Percentiles rank a stretch among this genome's conserved stretches.
Conservation (phyloP, 768 basidiomycete genomes). For the Tylopilus sp. region DNA sequence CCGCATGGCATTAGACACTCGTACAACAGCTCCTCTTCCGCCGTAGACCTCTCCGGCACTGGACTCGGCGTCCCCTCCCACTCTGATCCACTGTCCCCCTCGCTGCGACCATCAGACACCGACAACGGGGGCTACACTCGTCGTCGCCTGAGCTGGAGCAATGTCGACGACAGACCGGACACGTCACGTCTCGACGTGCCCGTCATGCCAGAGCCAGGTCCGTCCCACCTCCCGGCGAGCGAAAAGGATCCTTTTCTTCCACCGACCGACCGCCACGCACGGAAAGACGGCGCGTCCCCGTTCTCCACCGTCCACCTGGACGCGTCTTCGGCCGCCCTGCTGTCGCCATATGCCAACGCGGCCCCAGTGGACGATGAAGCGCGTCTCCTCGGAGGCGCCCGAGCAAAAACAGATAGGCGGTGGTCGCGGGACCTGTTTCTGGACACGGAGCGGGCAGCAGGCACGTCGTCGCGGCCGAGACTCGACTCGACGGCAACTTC, state of each 20-base stretch:
- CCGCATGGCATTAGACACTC: conserved; percentile 7
- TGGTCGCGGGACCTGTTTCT: conserved; percentile 21
- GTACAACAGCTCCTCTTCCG: conserved; percentile 49
- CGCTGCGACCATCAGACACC: conserved; percentile 30
- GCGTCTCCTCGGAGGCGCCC: conserved; percentile 50
- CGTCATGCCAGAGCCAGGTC: conserved; percentile 18
- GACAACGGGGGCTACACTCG: conserved; percentile 36
- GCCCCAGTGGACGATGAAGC: conserved; percentile 57
- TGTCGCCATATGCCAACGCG: conserved; percentile 36
- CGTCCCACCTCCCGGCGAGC: conserved; percentile 17
- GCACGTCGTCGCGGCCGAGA: conserved; percentile 35
- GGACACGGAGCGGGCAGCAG: conserved; percentile 52
- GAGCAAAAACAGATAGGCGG: conserved; percentile 25
- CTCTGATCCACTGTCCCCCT: conserved; percentile 34
- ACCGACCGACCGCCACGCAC: conserved; percentile 34
- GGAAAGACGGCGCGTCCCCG: conserved; percentile 29
- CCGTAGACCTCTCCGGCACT: conserved; percentile 50
- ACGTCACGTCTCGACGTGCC: conserved; percentile 31
- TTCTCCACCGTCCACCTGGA: conserved; percentile 45
- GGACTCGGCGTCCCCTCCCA: conserved; percentile 38
- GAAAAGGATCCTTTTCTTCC: conserved; percentile 51
- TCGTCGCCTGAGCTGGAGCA: conserved; percentile 59
- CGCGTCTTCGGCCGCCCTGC: conserved; percentile 52
- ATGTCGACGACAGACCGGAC: conserved; percentile 43
- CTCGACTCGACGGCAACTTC: conserved; percentile 48